Evolutionary conservation across 768 basidiomycete species (phyloP).

Genomic region (Boletus tylopilopsis): DNA sequence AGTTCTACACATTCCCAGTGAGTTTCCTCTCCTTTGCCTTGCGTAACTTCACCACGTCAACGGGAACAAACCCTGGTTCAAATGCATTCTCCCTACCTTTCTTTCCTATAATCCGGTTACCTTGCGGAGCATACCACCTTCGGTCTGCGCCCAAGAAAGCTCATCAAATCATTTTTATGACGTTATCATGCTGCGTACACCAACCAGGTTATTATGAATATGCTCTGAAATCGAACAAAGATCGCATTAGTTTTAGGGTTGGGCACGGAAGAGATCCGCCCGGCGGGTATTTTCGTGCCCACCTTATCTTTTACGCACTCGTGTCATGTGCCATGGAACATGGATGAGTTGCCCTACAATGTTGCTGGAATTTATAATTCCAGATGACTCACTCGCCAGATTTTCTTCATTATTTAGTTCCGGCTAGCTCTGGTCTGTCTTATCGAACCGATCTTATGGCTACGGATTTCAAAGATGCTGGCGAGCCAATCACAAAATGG

Average conservation of each 20-base stretch:
- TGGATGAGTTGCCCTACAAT: not conserved
- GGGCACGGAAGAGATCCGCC: conserved; percentile 27
- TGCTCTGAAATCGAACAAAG: too few species aligned
- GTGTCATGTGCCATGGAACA: not conserved
- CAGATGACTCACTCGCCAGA: not conserved
- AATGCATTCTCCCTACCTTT: too few species aligned
- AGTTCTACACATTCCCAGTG: conserved; percentile 85
- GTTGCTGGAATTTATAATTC: not conserved
- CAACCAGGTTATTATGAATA: not conserved
- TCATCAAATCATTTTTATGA: not conserved
- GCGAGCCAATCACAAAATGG: too few species aligned
- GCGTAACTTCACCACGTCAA: not conserved
- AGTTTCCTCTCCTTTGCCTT: conserved; percentile 16
- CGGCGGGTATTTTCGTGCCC: conserved; percentile 5
- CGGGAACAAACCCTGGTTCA: too few species aligned
- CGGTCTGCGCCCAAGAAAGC: not conserved
- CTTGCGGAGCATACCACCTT: not conserved
- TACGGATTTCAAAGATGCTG: too few species aligned
- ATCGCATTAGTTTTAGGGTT: not conserved
- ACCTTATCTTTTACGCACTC: not conserved
- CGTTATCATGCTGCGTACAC: not conserved
- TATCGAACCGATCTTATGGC: too few species aligned
- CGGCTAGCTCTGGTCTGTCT: too few species aligned
- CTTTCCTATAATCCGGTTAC: too few species aligned
- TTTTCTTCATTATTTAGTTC: too few species aligned